Evolutionary conservation across 176 grass and related monocot species (phyloP).

Genomic region (Oryza longistaminata): DNA sequence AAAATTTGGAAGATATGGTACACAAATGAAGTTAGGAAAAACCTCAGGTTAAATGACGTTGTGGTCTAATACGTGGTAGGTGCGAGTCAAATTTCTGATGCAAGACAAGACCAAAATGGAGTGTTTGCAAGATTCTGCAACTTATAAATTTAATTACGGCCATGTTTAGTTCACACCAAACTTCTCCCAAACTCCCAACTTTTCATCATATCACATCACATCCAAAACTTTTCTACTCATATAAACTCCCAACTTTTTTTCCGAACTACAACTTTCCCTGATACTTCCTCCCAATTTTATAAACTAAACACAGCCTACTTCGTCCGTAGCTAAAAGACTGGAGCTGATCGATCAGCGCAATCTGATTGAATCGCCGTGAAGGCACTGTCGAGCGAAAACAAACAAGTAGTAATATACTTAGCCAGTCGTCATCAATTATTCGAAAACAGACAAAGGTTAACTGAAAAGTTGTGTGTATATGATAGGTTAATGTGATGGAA

Average conservation of each 20-base stretch:
- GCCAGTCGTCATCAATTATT: background rate
- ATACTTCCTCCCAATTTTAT: too few relatives aligned
- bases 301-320: too few relatives aligned
- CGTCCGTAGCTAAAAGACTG: background rate
- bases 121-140: slow-evolving; percentile 9
- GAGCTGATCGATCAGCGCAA: background rate
- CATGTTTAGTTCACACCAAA: too few relatives aligned
- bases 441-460: background rate
- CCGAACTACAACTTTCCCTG: too few relatives aligned
- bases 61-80: background rate
- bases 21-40: background rate
- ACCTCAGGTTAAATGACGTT: background rate
- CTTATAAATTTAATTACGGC: background rate
- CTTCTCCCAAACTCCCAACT: too few relatives aligned
- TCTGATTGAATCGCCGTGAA: background rate
- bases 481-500: too few relatives aligned
- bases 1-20: background rate
- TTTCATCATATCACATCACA: too few relatives aligned
- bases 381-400: background rate
- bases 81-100: background rate
- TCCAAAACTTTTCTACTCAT: too few relatives aligned
- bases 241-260: too few relatives aligned
- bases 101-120: background rate
- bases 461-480: too few relatives aligned
- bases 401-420: background rate